Evolutionary conservation across 176 grass and related monocot species (phyloP), one percentile per base, ranked within the genome.

Genomic region (Aegilops sharonensis): DNA sequence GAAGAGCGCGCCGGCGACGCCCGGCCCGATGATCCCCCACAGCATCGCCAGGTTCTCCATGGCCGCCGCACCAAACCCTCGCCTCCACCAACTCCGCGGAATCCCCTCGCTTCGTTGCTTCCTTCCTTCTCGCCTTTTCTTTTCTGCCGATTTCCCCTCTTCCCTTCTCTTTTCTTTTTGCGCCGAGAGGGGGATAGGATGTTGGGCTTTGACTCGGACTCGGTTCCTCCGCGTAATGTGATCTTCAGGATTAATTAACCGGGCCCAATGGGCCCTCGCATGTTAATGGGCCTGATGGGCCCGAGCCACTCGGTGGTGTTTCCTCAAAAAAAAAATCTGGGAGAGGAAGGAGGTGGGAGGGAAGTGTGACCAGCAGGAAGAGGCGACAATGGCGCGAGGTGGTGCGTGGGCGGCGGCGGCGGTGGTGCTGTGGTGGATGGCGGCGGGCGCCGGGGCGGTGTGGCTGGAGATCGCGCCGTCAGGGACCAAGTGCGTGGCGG

Each of bases 21-120:
- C 93, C 20, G 93, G 97, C 29, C 94, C 94, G 80, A 92, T 89
- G 88, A 98, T 90, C 76, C 66, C 97, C 97, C 92, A 98, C 17
- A 98, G 78, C 64, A 95, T 72, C 60, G 82, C 78, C 20, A 95
- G 85, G 72, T 91, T 95, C 84, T 92, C 92, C 92, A 89, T 95
- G 75, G 83, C 40, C 85, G 83, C 40, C 85, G 31, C 24, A 78
- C 11, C 54, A 60, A 60, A 56, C 60, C 74, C 42, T 30, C 56
- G 20, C 86, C 86, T 37, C 77, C 50, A 84, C 37, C 89, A 81
- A 85, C 56, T 68, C 85, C 47, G 50, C 31, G 32, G 87, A 80
- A 64, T 72, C 84, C 21, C 43, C 39, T 39, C 27, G 56, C 42
- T 30, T 80, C 80, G 6, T 34, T 23, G 12, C 72, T 63, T 60